Evolutionary conservation across 257 asterid genomes (phyloP).

Genomic region (Capsicum pubescens): DNA sequence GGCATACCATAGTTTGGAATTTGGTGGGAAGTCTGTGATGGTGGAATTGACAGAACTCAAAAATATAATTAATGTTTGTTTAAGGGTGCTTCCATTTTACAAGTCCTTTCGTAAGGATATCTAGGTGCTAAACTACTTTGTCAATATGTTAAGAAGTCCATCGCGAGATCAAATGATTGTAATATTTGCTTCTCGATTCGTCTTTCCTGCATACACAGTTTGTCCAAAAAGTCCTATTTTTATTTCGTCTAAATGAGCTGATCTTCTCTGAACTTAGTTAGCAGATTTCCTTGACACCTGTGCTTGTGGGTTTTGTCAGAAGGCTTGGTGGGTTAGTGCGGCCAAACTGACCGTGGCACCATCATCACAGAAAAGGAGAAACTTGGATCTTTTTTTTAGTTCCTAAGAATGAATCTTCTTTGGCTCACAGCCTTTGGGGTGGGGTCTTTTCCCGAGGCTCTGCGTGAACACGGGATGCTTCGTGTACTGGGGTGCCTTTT

Average conservation of each 20-base stretch:
- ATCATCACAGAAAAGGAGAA: no score
- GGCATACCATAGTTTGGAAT: no score
- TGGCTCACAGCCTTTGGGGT: background rate
- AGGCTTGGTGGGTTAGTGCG: no score
- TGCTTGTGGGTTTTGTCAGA: no score
- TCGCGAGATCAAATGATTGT: background rate
- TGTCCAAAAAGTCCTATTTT: background rate
- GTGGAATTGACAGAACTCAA: background rate
- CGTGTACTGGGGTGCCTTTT: background rate
- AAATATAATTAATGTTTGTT: background rate
- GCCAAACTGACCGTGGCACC: no score
- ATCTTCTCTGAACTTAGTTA: background rate
- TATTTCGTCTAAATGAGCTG: background rate
- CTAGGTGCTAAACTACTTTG: background rate
- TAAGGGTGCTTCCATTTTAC: background rate
- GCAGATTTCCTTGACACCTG: background rate
- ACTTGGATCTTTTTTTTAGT: no score
- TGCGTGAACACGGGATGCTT: background rate
- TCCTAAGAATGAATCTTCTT: no score
- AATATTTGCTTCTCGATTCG: background rate
- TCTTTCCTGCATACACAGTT: background rate
- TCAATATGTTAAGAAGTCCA: background rate
- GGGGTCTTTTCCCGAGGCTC: background rate
- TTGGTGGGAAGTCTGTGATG: background rate
- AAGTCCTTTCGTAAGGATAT: background rate